A percentile compares a stretch with the other conserved stretches of the same genome.
Conservation (phyloP, 169 alveolate species). For the Plasmodium gonderi region DNA sequence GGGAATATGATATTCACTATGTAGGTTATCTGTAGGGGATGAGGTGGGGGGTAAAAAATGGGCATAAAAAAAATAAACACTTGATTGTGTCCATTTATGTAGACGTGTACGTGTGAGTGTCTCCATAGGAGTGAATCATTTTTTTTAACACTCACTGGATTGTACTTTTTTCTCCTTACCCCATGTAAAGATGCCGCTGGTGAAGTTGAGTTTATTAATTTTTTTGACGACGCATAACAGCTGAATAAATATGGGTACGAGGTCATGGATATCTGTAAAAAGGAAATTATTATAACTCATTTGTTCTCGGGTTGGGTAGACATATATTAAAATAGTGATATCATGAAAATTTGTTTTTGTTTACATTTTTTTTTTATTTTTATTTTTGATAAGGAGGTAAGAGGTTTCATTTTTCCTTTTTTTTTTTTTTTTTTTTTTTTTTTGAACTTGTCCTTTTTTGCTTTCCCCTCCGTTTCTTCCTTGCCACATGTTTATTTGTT, state of each 20-base stretch:
- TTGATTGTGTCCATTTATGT: background rate
- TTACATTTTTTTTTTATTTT: background rate
- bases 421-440: background rate
- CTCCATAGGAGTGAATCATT: background rate
- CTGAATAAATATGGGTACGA: slow-evolving; percentile 20
- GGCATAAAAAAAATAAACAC: background rate
- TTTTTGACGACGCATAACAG: slow-evolving; percentile 42
- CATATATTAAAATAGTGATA: background rate
- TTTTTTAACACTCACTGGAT: background rate
- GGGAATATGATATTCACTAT: slow-evolving; percentile 57
- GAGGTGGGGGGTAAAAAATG: background rate
- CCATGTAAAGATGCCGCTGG: slow-evolving; percentile 73
- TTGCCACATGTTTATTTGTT: no score
- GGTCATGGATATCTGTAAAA: slow-evolving; percentile 54
- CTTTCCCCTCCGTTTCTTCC: background rate
- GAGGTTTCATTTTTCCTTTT: no score
- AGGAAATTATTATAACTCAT: background rate
- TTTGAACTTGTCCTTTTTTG: background rate
- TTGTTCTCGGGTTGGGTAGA: background rate
- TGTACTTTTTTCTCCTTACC: slow-evolving; percentile 16
- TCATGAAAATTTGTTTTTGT: background rate
- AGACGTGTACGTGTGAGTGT: background rate
- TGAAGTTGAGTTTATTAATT: slow-evolving; percentile 50
- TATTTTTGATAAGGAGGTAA: background rate
- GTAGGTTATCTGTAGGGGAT: slow-evolving; percentile 30